phyloP scores from a whole-genome alignment of 495 filamentous ascomycete genomes.

The Aspergillus nidulans region DNA sequence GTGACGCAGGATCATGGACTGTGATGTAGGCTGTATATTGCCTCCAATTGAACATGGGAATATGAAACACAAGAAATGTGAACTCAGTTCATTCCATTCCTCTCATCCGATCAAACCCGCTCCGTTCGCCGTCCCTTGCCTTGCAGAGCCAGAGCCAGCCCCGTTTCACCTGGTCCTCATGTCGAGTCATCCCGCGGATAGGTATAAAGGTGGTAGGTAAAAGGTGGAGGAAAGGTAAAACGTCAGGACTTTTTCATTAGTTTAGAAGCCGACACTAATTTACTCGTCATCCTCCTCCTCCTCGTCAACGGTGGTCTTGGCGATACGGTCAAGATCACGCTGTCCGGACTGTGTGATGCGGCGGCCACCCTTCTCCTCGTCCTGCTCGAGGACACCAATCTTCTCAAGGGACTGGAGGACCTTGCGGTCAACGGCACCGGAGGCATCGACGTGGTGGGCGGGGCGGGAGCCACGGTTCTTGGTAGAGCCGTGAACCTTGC shows the following conservation, averaged over 20 bases:
- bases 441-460: conserved; percentile 91
- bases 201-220: conserved; percentile 1
- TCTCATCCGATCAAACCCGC: conserved; percentile 13
- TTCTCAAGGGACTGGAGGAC: conserved; percentile 95
- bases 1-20: background rate
- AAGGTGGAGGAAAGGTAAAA: conserved; percentile 26
- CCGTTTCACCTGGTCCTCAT: conserved; percentile 3
- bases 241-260: conserved; percentile 36
- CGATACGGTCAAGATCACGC: conserved; percentile 94
- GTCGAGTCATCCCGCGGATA: conserved; percentile 1
- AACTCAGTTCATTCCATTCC: conserved; percentile 17
- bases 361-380: conserved; percentile 96
- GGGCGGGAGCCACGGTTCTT: conserved; percentile 96
- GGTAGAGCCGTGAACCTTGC: conserved; percentile 87
- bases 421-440: conserved; percentile 92
- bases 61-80: conserved; percentile 17
- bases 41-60: conserved; percentile 15
- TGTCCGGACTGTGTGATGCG: conserved; percentile 95
- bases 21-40: background rate
- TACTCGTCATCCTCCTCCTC: conserved; percentile 50
- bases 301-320: conserved; percentile 51
- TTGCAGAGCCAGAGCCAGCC: conserved; percentile 5
- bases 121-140: conserved; percentile 3
- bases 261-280: conserved; percentile 30
- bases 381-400: conserved; percentile 93